Base-by-base conservation (phyloP, 2,329 filamentous ascomycete species). In the Claviceps capensis region DNA sequence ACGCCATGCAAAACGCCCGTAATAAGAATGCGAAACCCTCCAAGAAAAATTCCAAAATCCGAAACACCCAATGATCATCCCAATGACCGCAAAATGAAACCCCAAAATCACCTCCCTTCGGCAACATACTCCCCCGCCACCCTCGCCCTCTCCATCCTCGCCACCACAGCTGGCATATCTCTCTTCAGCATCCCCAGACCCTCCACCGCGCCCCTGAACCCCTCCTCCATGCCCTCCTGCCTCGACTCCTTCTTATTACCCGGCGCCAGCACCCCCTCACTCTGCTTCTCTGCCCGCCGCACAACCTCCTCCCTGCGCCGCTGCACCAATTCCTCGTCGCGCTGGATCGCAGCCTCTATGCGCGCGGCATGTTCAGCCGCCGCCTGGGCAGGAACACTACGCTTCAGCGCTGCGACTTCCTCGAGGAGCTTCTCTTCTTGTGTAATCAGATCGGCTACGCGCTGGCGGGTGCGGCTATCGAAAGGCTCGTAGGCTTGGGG, bases 401-500 rank as follows among this genome's bases (percentile, higher is more conserved):
- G 73, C 63, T 81, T 81, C n/a, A 81, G 69, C 34, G 69, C 67
- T 7, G 81, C 80, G 58, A 84, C 81, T 59, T 82, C 77, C 57
- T 80, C 76, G 45, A 83, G 75, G 3, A 84, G 72, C 60, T 79
- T 78, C 61, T 83, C 80, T 58, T 84, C 81, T 53, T 81, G 73
- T 54, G 75, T 70, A 54, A 77, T 72, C n/a, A 83, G 73, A 40
- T 78, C 74, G 61, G 80, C 78, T 57, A 82, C 76, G 58, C 72
- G 74, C 55, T 73, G 70, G 60, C 79, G 78, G 58, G 78, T 75
- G 62, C 76, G 76, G 3, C 69, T 65, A 68, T 83, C 77, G 60
- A 82, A 82, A 36, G 79, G 75, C 59, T 81, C 79, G 69, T 79
- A 79, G 53, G 69, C 66, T 23, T 65, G 61, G n/a, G 57, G 58